A percentile compares a stretch with the other conserved stretches of the same genome.
Evolutionary conservation across 2,329 filamentous ascomycete genomes (phyloP).

Genomic region (Aspergillus amoenus): DNA sequence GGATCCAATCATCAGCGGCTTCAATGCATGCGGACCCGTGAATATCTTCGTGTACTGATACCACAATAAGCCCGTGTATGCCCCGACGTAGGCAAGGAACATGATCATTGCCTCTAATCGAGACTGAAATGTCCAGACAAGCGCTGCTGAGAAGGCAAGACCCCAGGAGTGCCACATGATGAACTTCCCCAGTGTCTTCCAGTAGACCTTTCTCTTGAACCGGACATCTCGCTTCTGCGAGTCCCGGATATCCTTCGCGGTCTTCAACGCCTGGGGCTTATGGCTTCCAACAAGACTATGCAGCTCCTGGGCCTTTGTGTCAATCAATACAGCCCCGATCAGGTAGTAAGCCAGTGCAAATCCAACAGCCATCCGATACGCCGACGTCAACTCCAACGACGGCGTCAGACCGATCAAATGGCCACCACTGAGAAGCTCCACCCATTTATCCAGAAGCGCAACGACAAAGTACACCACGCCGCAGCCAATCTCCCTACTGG

Average conservation of each 20-base stretch:
- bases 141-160: conserved; percentile 48
- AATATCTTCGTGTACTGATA: conserved; percentile 57
- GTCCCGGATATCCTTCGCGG: conserved; percentile 43
- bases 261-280: conserved; percentile 41
- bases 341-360: conserved; percentile 60
- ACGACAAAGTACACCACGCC: conserved; percentile 56
- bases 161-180: conserved; percentile 55
- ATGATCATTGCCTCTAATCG: conserved; percentile 45
- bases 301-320: conserved; percentile 55
- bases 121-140: conserved; percentile 55
- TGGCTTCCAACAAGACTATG: conserved; percentile 47
- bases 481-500: conserved; percentile 55
- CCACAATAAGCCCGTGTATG: conserved; percentile 54
- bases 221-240: conserved; percentile 47
- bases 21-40: conserved; percentile 49
- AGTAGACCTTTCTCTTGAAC: conserved; percentile 52
- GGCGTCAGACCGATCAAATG: conserved; percentile 41
- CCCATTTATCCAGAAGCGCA: conserved; percentile 58
- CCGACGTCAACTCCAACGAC: conserved; percentile 34
- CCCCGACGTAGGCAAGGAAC: conserved; percentile 50
- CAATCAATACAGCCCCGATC: conserved; percentile 56
- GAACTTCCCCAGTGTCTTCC: conserved; percentile 51
- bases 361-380: conserved; percentile 50
- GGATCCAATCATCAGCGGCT: conserved; percentile 49
- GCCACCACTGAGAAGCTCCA: conserved; percentile 49